Evolutionary conservation across 2,329 filamentous ascomycete species (phyloP).

Genomic region (Pseudogymnoascus sp.): DNA sequence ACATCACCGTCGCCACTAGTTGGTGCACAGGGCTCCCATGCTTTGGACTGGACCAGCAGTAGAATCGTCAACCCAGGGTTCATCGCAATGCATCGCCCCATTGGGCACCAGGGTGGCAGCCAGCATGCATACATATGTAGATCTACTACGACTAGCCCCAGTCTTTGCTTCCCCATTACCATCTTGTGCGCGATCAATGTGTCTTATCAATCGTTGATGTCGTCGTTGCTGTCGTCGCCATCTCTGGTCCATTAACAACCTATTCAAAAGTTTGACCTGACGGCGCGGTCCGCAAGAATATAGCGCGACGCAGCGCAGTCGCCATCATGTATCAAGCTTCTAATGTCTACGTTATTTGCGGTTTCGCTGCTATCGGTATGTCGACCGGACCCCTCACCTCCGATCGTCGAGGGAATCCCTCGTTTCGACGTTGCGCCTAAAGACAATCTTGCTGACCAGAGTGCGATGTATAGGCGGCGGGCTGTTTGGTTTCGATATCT

Average conservation of each 20-base stretch:
- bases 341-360: slow-evolving; percentile 53
- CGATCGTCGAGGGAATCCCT: not conserved
- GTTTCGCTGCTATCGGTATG: slow-evolving; percentile 52
- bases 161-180: not conserved
- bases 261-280: not conserved
- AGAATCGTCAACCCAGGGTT: not conserved
- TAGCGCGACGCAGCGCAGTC: not conserved
- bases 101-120: not conserved
- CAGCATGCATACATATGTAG: not conserved
- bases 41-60: not conserved
- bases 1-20: not conserved
- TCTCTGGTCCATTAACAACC: not conserved
- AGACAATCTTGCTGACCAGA: not conserved
- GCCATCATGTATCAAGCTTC: slow-evolving; percentile 23
- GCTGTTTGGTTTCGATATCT: slow-evolving; percentile 72
- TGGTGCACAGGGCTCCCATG: not conserved
- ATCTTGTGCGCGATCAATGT: not conserved
- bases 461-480: slow-evolving; percentile 43
- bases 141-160: not conserved
- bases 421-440: not conserved
- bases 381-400: not conserved
- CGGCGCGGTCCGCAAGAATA: not conserved
- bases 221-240: not conserved
- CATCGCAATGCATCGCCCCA: not conserved
- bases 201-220: not conserved